Evolutionary conservation across 257 asterid genomes (phyloP), one percentile per base, ranked within the genome.

Genomic region (Striga asiatica): DNA sequence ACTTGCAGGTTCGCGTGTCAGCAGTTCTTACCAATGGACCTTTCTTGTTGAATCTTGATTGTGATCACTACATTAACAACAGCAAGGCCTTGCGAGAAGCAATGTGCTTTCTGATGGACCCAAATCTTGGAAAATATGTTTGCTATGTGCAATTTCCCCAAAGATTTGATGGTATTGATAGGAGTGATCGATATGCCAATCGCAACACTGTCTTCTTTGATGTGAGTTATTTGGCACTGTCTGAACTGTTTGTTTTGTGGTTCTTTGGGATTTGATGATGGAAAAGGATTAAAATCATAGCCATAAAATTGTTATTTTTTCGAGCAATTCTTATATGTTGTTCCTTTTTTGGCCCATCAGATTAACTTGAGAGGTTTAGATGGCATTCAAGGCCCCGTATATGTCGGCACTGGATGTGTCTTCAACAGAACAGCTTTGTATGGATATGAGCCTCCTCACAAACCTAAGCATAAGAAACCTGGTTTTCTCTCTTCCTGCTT

Each of bases 1-100:
- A 8, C 17, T 37, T 64, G 50, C 84, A 91, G 98, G 83, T 91
- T 64, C 98, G 98, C 5, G 97, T 92, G 32, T 67, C 98, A 59
- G 98, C 82, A 27, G 97, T 92, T 65, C 98, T 92, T 41, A 88
- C 98, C 47, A 92, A 92, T 74, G 98, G 97, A 34, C 94, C 98
- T 21, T 88, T 88, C 88, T 84, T 92, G 98, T 77, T 92, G 76
- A 92, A 92, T 83, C 79, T 92, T 89, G 98, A 92, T 34, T 92
- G 98, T 61, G 97, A 92, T 68, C 98, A 92, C 58, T 92, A 92
- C 68, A 19, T 88, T 41, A 92, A 92, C 85, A 92, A 88, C 78
- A 92, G 98, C 79, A 88, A 82, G 67, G 98, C 98, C 41, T 88
- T 67, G 22, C 79, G 97, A 59, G 98, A 92, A 60, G 85, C 98